phyloP scores from a whole-genome alignment of 129 eudicot species.

The Arctium lappa region DNA sequence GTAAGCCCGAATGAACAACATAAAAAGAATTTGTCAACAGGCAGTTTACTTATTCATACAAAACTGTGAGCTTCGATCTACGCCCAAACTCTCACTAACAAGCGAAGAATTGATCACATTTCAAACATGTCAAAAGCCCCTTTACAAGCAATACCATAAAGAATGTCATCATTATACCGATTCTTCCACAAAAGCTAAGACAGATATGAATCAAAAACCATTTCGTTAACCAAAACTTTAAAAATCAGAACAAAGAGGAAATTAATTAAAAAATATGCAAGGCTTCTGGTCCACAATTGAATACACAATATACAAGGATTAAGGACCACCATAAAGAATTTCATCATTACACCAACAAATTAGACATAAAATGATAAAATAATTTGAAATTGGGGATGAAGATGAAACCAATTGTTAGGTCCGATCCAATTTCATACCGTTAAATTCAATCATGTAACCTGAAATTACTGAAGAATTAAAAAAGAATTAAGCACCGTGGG shows the following conservation, averaged over 20 bases:
- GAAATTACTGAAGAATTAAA: not conserved
- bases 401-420: not conserved
- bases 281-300: not conserved
- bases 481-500: conserved; percentile 58
- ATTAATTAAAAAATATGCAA: not conserved
- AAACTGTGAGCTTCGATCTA: not conserved
- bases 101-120: not conserved
- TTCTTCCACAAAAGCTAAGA: not conserved
- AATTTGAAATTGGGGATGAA: not conserved
- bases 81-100: not conserved
- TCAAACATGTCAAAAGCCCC: not conserved
- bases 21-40: not conserved
- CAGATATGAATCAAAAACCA: not conserved
- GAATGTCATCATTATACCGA: not conserved
- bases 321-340: not conserved
- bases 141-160: too few species aligned
- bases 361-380: not conserved
- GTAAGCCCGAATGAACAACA: not conserved
- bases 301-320: not conserved
- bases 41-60: not conserved
- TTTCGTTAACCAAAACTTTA: not conserved
- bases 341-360: not conserved
- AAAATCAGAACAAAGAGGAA: not conserved
- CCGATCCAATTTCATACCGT: not conserved
- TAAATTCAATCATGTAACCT: not conserved